These are phyloP conservation scores for Endocarpon pusillum DNA, from an alignment of 495 filamentous ascomycete species.

Conservation along the genomic window DNA sequence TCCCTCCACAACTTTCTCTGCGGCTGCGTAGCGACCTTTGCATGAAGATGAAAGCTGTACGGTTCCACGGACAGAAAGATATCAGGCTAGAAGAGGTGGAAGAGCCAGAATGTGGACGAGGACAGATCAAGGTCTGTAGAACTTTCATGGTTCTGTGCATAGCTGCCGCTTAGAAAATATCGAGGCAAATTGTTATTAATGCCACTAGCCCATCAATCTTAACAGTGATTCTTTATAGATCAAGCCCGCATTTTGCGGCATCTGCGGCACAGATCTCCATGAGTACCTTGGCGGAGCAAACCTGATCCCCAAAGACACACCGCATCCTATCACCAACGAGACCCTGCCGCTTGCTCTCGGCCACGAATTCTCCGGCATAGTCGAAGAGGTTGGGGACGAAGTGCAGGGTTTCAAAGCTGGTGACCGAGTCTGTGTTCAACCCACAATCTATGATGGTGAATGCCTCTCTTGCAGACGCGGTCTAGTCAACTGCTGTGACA, in stretches of 20 bases:
- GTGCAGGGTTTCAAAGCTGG: conserved; percentile 34
- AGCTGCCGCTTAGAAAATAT: no score
- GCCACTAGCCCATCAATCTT: no score
- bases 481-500: conserved; percentile 37
- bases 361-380: conserved; percentile 42
- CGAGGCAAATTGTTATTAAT: no score
- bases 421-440: conserved; percentile 38
- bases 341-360: conserved; percentile 40
- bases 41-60: conserved; percentile 26
- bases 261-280: conserved; percentile 31
- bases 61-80: conserved; percentile 24
- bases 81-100: conserved; percentile 24
- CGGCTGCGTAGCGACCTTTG: no score
- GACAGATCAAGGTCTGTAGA: conserved; percentile 25
- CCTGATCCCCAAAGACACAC: conserved; percentile 31
- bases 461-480: conserved; percentile 35
- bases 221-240: neutral
- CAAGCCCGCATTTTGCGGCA: neutral
- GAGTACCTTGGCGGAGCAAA: conserved; percentile 39
- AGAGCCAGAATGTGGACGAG: conserved; percentile 21
- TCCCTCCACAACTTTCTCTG: no score
- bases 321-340: conserved; percentile 40
- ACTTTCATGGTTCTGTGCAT: conserved; percentile 1
- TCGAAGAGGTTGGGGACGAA: conserved; percentile 39
- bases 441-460: conserved; percentile 40